These are phyloP conservation scores for Malbranchea zuffiana DNA, from an alignment of 2,329 filamentous ascomycete species.

Conservation along the genomic window DNA sequence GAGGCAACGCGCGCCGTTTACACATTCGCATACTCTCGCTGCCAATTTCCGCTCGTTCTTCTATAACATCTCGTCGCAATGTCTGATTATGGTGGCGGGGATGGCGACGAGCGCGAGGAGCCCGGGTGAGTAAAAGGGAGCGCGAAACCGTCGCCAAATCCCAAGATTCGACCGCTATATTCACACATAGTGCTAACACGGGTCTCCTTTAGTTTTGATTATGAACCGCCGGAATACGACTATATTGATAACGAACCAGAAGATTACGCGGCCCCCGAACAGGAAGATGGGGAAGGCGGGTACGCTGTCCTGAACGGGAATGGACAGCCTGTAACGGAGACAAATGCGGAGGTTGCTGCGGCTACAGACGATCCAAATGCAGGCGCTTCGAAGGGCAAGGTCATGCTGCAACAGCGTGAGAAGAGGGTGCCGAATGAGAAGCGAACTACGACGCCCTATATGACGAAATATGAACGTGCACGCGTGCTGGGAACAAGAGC, in stretches of 20 bases:
- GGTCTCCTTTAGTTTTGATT: conserved; percentile 31
- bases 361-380: conserved; percentile 44
- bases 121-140: conserved; percentile 42
- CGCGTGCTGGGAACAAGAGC: conserved; percentile 87
- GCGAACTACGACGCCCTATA: conserved; percentile 88
- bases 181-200: neutral
- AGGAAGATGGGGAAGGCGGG: conserved; percentile 43
- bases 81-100: conserved; percentile 64
- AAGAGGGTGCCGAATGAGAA: conserved; percentile 87
- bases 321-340: conserved; percentile 32
- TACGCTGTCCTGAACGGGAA: conserved; percentile 45
- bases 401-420: conserved; percentile 49
- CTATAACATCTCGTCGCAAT: too few relatives aligned
- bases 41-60: conserved; percentile 1
- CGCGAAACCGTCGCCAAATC: too few relatives aligned
- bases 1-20: neutral
- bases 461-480: conserved; percentile 98
- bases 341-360: conserved; percentile 33
- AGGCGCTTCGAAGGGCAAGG: conserved; percentile 36
- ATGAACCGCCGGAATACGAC: conserved; percentile 49
- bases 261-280: conserved; percentile 47
- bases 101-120: conserved; percentile 50
- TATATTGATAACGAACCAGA: conserved; percentile 59
- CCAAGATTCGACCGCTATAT: neutral
- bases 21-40: neutral